Percentiles rank a stretch among this genome's conserved stretches.
phyloP scores from a whole-genome alignment of 1,284 basidiomycete genomes.

The Ganoderma leucocontextum region DNA sequence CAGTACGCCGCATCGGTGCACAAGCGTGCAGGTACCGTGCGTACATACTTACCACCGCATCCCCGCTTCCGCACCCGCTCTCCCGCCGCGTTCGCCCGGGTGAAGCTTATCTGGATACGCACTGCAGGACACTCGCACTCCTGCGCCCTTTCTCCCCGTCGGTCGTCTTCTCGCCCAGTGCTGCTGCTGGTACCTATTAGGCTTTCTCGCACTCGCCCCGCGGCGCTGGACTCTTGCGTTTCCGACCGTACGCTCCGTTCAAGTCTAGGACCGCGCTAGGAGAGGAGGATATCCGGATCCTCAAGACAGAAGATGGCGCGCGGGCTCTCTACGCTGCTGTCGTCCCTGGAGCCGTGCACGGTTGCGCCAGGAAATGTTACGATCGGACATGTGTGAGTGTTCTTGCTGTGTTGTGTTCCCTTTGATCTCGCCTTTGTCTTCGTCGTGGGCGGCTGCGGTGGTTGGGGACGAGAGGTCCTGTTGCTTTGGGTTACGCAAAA shows the following conservation, averaged over 20 bases:
- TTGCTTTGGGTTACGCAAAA: neutral
- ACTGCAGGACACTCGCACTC: neutral
- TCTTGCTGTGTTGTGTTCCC: neutral
- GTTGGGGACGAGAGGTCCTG: neutral
- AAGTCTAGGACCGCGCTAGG: neutral
- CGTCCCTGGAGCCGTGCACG: constrained; percentile 35
- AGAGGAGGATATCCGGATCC: neutral
- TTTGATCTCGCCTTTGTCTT: constrained; percentile 12
- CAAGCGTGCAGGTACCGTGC: neutral
- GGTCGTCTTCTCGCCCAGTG: neutral
- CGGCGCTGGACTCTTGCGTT: neutral
- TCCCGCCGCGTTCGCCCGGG: constrained; percentile 3
- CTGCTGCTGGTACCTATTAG: neutral
- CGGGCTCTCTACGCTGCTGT: constrained; percentile 38
- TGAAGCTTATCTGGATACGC: constrained; percentile 1
- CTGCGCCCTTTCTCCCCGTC: neutral
- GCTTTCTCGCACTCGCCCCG: neutral
- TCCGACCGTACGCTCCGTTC: neutral
- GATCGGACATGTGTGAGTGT: constrained; percentile 77
- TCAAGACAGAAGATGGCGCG: constrained; percentile 36
- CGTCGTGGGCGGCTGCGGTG: neutral
- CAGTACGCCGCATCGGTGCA: constrained; percentile 12
- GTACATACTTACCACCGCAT: constrained; percentile 6
- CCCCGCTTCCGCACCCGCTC: constrained; percentile 10
- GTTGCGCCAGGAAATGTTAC: constrained; percentile 57